Evolutionary conservation across 768 basidiomycete genomes (phyloP), one percentile per base, ranked within the genome.

Genomic region (Serpula lacrymans): DNA sequence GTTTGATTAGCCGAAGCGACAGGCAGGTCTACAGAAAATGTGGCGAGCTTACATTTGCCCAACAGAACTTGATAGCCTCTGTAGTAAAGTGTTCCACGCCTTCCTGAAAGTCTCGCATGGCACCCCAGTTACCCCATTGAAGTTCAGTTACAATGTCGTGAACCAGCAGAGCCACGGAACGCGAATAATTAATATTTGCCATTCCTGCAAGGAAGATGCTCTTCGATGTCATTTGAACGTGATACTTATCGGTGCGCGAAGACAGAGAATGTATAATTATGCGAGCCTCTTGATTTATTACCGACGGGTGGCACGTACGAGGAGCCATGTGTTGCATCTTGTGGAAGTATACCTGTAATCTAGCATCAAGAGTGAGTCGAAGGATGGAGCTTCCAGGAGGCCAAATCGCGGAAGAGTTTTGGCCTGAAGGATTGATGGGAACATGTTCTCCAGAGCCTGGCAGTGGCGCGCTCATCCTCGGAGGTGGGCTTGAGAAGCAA

Each of bases 91-190:
- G 2, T 23, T 41, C 13, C 12, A 42, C 23, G 25, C 37, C 17
- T 3, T 12, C 4, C 16, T 10, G 9, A 6, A 42, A 11, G 16
- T 16, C 12, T 3, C 13, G 21, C 24, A 38, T 39, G 13, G 8
- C 17, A 14, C 12, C 11, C 21, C 34, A 39, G 21, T 42, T 12
- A n/a, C 17, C 16, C 25, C 36, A 21, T 18, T 39, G 17, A 3
- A 42, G 41, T 26, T 42, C 23, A 26, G 37, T 12, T 10, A 42
- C 23, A 14, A 39, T 34, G 14, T 39, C 24, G 21, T 42, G 23
- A 25, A 25, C 28, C 17, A 42, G 24, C 10, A 42, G 18, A 25
- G 41, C 35, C 36, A 42, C 36, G 20, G 36, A 38, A 14, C 41
- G 21, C 17, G 37, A 25, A 6, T 42, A 34, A 18, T 39, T n/a